Percentiles rank a stretch among this genome's conserved stretches.
Conservation (phyloP, 164 flowering plant species). For the Buxus sempervirens region DNA sequence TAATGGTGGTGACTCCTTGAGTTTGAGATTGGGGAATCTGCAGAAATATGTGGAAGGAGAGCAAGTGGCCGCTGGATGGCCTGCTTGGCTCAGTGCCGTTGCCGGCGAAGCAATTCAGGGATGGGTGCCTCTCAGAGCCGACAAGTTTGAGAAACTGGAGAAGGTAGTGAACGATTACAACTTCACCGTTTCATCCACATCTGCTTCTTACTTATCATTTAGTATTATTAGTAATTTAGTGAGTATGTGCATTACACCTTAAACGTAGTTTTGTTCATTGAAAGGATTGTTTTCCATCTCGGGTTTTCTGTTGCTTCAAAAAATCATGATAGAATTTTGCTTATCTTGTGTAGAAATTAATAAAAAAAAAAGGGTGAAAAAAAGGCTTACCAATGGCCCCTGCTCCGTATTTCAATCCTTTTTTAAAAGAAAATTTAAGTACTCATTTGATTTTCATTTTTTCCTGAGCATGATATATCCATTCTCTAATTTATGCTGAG, state of each 20-base stretch:
- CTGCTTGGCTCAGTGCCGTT: conserved; percentile 74
- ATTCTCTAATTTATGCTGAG: background rate
- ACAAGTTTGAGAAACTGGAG: conserved; percentile 58
- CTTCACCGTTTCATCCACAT: no score
- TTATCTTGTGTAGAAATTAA: background rate
- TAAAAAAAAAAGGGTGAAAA: no score
- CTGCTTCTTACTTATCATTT: no score
- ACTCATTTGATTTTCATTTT: no score
- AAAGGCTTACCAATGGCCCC: no score
- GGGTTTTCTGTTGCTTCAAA: background rate
- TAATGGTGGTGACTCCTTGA: conserved; percentile 42
- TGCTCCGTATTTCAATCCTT: no score
- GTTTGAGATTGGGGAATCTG: conserved; percentile 60
- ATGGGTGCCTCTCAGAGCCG: conserved; percentile 66
- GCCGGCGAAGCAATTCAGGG: conserved; percentile 81
- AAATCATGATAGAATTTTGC: background rate
- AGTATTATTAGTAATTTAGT: background rate
- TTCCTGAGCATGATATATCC: background rate
- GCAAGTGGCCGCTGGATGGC: conserved; percentile 79
- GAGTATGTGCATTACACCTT: background rate
- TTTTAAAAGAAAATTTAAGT: no score
- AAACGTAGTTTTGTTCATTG: background rate
- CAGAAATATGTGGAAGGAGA: conserved; percentile 58
- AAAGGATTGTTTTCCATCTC: no score
- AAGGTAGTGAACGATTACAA: conserved; percentile 35